Conservation (phyloP, 441 rosid species). For the Populus hybrid region DNA sequence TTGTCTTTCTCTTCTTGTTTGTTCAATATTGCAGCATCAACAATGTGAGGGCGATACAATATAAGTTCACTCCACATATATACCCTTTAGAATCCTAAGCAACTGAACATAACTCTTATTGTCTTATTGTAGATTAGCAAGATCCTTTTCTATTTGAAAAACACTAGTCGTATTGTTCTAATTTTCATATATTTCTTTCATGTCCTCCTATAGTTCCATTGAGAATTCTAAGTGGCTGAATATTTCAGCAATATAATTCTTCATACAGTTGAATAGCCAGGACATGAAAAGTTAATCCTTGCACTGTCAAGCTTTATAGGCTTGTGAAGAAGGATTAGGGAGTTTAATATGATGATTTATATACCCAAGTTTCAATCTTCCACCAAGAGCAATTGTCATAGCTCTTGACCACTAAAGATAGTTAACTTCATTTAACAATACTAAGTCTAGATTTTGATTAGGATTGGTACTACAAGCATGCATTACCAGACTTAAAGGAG, state of each 20-base stretch:
- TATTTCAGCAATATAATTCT: neutral
- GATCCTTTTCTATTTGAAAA: neutral
- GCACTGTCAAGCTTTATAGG: neutral
- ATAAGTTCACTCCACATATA: neutral
- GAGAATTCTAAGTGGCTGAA: neutral
- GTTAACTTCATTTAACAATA: neutral
- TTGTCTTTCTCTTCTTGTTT: neutral
- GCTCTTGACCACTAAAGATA: neutral
- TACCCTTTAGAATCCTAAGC: neutral
- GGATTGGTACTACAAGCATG: rapidly evolving
- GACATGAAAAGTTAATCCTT: neutral
- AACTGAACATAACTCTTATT: neutral
- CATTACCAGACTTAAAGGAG: too few species aligned
- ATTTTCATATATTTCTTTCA: neutral
- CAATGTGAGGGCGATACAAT: neutral
- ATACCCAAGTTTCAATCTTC: neutral
- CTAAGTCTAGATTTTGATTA: rapidly evolving
- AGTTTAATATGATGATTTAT: neutral
- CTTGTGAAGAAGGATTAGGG: rapidly evolving
- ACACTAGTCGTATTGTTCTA: neutral
- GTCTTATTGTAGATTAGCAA: neutral
- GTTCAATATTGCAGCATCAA: neutral
- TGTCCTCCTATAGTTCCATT: rapidly evolving
- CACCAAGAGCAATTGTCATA: neutral
- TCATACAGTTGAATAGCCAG: neutral